A percentile compares a stretch with the other conserved stretches of the same genome.
Evolutionary conservation across 1,284 basidiomycete species (phyloP).

Genomic region (Irpex sp.): DNA sequence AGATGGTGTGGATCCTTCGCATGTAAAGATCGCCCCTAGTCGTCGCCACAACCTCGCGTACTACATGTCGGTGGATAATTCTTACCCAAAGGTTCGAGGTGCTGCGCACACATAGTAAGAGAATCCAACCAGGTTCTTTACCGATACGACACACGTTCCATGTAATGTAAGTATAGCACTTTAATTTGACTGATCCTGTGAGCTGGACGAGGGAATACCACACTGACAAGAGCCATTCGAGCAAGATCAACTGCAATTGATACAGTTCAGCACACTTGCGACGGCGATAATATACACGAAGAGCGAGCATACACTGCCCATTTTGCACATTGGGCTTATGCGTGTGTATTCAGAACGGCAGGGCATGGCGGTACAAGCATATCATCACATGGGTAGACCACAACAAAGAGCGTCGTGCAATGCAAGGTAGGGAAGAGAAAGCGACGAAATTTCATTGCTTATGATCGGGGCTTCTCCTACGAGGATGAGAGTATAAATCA

Average conservation of each 20-base stretch:
- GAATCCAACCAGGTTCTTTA: too few species aligned
- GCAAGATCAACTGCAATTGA: not conserved
- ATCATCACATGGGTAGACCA: constrained; percentile 34
- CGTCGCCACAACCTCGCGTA: too few species aligned
- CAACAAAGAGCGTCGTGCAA: constrained; percentile 14
- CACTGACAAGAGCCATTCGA: not conserved
- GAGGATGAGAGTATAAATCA: constrained; percentile 8
- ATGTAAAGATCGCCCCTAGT: too few species aligned
- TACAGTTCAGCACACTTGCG: not conserved
- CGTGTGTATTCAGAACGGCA: constrained; percentile 26
- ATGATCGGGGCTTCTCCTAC: constrained; percentile 90
- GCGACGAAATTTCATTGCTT: constrained; percentile 30
- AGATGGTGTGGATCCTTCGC: too few species aligned
- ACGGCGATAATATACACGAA: constrained; percentile 6
- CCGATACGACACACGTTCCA: too few species aligned
- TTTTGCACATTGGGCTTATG: constrained; percentile 16
- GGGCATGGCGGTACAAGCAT: constrained; percentile 35
- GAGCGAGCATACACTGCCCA: constrained; percentile 16
- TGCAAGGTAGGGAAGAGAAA: constrained; percentile 16
- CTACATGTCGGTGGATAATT: too few species aligned
- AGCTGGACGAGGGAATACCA: not conserved
- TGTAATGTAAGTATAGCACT: too few species aligned
- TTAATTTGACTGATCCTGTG: too few species aligned
- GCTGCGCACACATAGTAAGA: too few species aligned
- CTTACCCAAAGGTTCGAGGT: too few species aligned